Percentiles rank a stretch among this genome's conserved stretches.
Evolutionary conservation across 2,329 filamentous ascomycete genomes (phyloP).

Genomic region (Xenosphaeropsis pyriputrescens): DNA sequence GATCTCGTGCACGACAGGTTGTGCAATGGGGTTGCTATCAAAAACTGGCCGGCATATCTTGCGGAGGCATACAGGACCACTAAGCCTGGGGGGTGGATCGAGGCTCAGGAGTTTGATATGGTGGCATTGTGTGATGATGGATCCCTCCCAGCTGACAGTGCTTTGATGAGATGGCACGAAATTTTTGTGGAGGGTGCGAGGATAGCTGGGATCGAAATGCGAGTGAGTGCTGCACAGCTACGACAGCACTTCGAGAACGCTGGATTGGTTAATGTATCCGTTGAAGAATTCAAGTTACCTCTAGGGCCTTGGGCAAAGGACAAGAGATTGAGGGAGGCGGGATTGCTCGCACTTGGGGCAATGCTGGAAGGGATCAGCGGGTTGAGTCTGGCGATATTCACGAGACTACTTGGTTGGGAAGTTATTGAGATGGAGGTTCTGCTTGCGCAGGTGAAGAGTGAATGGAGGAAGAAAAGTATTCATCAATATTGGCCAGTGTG

Average conservation of each 20-base stretch:
- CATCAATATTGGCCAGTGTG: not conserved
- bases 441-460: not conserved
- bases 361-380: not conserved
- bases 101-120: conserved; percentile 1
- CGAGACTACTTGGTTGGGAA: not conserved
- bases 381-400: not conserved
- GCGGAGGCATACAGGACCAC: not conserved
- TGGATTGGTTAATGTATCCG: conserved; percentile 24
- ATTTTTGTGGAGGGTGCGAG: not conserved
- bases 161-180: not conserved
- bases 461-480: not conserved
- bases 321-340: conserved; percentile 26
- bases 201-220: not conserved
- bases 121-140: not conserved
- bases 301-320: conserved; percentile 31
- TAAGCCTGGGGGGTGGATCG: not conserved
- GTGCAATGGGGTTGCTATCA: conserved; percentile 1
- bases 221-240: not conserved
- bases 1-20: not conserved
- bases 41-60: not conserved
- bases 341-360: conserved; percentile 2
- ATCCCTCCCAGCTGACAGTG: not conserved
- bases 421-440: not conserved
- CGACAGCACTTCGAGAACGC: conserved; percentile 10
- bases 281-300: conserved; percentile 26